phyloP scores from a whole-genome alignment of 805 yeast species.

The Kluyveromyces wickerhamii region DNA sequence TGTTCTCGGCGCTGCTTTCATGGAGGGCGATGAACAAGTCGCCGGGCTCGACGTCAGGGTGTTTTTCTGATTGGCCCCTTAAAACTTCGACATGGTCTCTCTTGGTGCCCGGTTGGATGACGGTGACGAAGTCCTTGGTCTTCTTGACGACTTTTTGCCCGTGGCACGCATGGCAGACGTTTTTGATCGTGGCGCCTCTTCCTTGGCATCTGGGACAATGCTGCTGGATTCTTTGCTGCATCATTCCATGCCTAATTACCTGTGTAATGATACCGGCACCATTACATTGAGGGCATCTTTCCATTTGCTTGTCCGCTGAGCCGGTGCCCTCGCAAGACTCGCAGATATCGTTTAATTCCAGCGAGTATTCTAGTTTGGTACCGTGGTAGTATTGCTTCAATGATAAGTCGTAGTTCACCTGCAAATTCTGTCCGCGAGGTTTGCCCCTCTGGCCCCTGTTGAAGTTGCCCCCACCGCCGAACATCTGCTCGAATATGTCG shows the following conservation, averaged over 20 bases:
- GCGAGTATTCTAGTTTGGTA: slow-evolving; percentile 45
- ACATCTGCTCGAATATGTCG: slow-evolving; percentile 31
- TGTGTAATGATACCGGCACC: slow-evolving; percentile 68
- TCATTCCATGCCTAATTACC: slow-evolving; percentile 74
- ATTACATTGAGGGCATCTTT: slow-evolving; percentile 57
- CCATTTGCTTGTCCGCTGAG: slow-evolving; percentile 65
- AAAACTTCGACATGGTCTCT: slow-evolving; percentile 51
- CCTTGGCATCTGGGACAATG: slow-evolving; percentile 79
- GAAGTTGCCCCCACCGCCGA: slow-evolving; percentile 24
- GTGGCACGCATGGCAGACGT: slow-evolving; percentile 59
- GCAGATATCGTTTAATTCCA: slow-evolving; percentile 71
- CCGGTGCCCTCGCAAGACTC: slow-evolving; percentile 78
- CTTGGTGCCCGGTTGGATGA: slow-evolving; percentile 62
- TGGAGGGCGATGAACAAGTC: slow-evolving; percentile 55
- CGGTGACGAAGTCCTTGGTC: slow-evolving; percentile 48
- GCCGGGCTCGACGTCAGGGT: slow-evolving; percentile 79
- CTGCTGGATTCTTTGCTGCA: slow-evolving; percentile 78
- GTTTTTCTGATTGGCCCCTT: slow-evolving; percentile 74
- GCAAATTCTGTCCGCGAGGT: slow-evolving; percentile 56
- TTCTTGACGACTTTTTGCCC: slow-evolving; percentile 61
- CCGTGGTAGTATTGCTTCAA: slow-evolving; percentile 69
- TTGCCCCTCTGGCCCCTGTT: slow-evolving; percentile 36
- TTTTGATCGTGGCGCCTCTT: slow-evolving; percentile 55
- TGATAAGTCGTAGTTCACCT: slow-evolving; percentile 46
- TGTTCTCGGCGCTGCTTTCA: slow-evolving; percentile 45